Conservation (phyloP, 1,284 basidiomycete genomes). For the Neonothopanus nambi region DNA sequence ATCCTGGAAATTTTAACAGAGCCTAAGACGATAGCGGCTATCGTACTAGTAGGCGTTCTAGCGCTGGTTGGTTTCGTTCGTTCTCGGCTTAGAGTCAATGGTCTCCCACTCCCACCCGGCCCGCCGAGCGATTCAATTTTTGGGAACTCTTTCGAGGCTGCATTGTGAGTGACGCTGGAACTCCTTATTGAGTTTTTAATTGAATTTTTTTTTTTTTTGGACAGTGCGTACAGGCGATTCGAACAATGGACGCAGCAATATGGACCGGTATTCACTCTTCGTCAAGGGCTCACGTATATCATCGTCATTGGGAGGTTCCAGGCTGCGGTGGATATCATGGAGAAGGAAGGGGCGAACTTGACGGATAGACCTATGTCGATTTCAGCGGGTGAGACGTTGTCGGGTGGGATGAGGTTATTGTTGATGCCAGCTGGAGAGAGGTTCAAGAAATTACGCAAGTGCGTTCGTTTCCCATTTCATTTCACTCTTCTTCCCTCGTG, state of each 20-base stretch:
- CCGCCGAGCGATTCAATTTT: constrained; percentile 16
- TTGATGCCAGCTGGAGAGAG: constrained; percentile 25
- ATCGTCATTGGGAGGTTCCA: constrained; percentile 44
- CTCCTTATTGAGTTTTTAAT: neutral
- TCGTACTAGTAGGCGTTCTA: neutral
- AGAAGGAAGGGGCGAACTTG: constrained; percentile 32
- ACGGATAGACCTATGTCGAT: constrained; percentile 33
- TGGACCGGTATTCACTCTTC: constrained; percentile 44
- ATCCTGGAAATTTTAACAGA: constrained; percentile 7
- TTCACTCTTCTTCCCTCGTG: neutral
- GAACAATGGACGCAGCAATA: constrained; percentile 48
- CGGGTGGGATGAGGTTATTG: constrained; percentile 22
- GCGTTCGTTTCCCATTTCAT: neutral
- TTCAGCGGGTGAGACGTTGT: constrained; percentile 28
- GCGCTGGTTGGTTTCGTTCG: neutral
- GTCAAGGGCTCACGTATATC: constrained; percentile 37
- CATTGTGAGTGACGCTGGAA: constrained; percentile 7
- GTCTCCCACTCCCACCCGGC: constrained; percentile 14
- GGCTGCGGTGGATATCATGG: constrained; percentile 42
- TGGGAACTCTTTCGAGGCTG: constrained; percentile 14
- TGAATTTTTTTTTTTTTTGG: neutral
- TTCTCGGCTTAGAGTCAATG: neutral
- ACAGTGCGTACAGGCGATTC: constrained; percentile 45
- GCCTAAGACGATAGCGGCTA: constrained; percentile 1
- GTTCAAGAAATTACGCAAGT: constrained; percentile 26